Conservation (phyloP, 2,329 filamentous ascomycete species). For the Diplodia scrobiculata region DNA sequence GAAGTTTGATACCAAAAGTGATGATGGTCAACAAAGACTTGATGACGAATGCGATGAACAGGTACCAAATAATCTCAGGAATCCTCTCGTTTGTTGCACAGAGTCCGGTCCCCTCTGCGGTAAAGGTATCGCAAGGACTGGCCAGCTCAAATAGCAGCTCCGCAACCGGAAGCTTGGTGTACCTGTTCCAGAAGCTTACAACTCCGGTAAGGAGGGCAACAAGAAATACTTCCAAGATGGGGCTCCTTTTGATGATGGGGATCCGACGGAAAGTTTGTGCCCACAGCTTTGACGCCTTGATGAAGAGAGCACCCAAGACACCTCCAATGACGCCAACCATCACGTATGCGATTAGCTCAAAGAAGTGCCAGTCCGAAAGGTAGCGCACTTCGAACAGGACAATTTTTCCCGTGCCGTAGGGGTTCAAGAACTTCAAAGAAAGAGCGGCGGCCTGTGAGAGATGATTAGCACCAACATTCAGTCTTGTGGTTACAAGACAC, state of each 20-base stretch:
- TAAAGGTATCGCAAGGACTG: slow-evolving; percentile 77
- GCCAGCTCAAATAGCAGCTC: slow-evolving; percentile 89
- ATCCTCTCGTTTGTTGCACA: slow-evolving; percentile 79
- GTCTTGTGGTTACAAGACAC: too few relatives aligned
- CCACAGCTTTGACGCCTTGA: slow-evolving; percentile 92
- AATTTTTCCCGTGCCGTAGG: slow-evolving; percentile 94
- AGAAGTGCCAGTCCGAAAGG: slow-evolving; percentile 86
- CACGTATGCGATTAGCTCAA: slow-evolving; percentile 83
- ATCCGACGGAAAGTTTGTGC: slow-evolving; percentile 85
- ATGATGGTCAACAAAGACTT: slow-evolving; percentile 86
- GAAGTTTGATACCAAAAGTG: slow-evolving; percentile 95
- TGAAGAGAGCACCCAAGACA: slow-evolving; percentile 84
- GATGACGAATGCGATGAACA: slow-evolving; percentile 79
- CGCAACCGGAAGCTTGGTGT: slow-evolving; percentile 85
- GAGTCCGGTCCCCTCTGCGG: slow-evolving; percentile 68
- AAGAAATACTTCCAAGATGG: slow-evolving; percentile 82
- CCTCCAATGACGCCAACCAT: slow-evolving; percentile 85
- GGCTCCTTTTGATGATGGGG: slow-evolving; percentile 74
- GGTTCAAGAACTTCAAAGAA: slow-evolving; percentile 91
- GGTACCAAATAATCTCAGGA: slow-evolving; percentile 69
- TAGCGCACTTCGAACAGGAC: slow-evolving; percentile 96
- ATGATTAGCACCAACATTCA: slow-evolving; percentile 29
- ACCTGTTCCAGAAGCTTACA: slow-evolving; percentile 88
- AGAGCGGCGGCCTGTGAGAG: slow-evolving; percentile 65
- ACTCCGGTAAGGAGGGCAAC: slow-evolving; percentile 84